A percentile compares a stretch with the other conserved stretches of the same genome.
These are phyloP conservation scores for Royoungia palumana DNA, from an alignment of 768 basidiomycete species.

Conservation along the genomic window DNA sequence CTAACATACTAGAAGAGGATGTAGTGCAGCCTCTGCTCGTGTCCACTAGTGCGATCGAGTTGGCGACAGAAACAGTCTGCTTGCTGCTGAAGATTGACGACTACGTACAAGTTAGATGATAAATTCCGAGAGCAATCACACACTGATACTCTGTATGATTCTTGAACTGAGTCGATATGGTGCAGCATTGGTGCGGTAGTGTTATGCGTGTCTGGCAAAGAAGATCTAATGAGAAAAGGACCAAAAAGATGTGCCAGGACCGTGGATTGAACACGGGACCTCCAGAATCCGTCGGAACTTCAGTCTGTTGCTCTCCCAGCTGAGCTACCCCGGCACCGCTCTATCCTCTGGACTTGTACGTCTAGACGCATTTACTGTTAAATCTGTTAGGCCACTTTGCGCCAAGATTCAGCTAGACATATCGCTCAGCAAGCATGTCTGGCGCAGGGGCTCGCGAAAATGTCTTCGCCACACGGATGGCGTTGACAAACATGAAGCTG, in stretches of 20 bases:
- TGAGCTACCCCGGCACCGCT: slow-evolving; percentile 60
- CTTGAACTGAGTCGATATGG: neutral
- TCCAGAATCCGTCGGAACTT: slow-evolving; percentile 52
- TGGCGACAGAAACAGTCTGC: slow-evolving; percentile 97
- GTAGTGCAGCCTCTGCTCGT: slow-evolving; percentile 96
- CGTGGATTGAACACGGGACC: slow-evolving; percentile 80
- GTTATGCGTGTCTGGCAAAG: neutral
- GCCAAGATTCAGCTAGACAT: too few relatives aligned
- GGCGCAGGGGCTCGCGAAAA: slow-evolving; percentile 88
- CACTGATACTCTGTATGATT: neutral
- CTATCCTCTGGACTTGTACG: too few relatives aligned
- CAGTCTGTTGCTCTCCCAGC: slow-evolving; percentile 77
- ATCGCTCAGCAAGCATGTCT: slow-evolving; percentile 59
- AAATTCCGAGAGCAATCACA: neutral
- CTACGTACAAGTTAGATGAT: slow-evolving; percentile 75
- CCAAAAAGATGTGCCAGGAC: slow-evolving; percentile 56
- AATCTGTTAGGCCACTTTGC: too few relatives aligned
- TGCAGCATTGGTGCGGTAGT: too few relatives aligned
- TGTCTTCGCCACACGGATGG: slow-evolving; percentile 97
- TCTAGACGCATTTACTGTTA: neutral
- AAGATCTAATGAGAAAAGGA: neutral
- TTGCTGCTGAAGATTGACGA: slow-evolving; percentile 94
- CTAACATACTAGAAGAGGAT: slow-evolving; percentile 96
- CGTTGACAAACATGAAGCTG: slow-evolving; percentile 87
- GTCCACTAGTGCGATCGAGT: slow-evolving; percentile 90